Percentiles rank a stretch among this genome's conserved stretches.
Evolutionary conservation across 768 basidiomycete genomes (phyloP).

Genomic region (Termitomyces sp.): DNA sequence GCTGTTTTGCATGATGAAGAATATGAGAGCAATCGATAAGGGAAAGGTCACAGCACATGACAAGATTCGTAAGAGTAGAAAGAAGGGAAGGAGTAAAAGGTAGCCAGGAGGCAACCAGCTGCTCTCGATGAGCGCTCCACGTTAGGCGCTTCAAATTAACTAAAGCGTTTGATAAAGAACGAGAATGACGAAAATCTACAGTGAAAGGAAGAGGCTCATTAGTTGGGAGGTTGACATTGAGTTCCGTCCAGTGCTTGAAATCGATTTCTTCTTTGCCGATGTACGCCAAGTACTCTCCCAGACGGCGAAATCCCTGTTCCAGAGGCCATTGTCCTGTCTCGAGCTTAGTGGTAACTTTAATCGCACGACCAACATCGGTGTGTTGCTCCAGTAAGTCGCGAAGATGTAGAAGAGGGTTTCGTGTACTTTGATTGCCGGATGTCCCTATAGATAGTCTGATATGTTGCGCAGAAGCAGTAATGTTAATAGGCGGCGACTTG

Average conservation of each 20-base stretch:
- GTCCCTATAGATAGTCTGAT: background rate
- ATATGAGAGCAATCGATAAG: background rate
- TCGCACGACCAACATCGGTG: background rate
- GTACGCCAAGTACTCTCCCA: background rate
- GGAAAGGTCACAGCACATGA: background rate
- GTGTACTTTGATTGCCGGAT: background rate
- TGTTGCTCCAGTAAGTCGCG: background rate
- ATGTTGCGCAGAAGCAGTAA: background rate
- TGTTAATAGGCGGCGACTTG: background rate
- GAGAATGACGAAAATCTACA: background rate
- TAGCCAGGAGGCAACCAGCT: slow-evolving; percentile 10
- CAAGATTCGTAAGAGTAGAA: slow-evolving; percentile 3
- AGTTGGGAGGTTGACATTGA: background rate
- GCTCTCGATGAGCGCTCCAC: slow-evolving; percentile 9
- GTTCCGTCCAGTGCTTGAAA: background rate
- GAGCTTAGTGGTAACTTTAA: background rate
- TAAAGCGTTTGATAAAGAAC: background rate
- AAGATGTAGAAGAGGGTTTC: slow-evolving; percentile 1
- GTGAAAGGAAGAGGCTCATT: background rate
- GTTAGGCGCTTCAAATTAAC: slow-evolving; percentile 5
- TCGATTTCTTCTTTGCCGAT: slow-evolving; percentile 1
- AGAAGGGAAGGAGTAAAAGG: slow-evolving; percentile 11
- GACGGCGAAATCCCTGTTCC: background rate
- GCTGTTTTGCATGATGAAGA: background rate
- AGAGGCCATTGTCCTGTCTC: background rate